phyloP scores from a whole-genome alignment of 1,284 basidiomycete species.

The Leccinum griseonigrum region DNA sequence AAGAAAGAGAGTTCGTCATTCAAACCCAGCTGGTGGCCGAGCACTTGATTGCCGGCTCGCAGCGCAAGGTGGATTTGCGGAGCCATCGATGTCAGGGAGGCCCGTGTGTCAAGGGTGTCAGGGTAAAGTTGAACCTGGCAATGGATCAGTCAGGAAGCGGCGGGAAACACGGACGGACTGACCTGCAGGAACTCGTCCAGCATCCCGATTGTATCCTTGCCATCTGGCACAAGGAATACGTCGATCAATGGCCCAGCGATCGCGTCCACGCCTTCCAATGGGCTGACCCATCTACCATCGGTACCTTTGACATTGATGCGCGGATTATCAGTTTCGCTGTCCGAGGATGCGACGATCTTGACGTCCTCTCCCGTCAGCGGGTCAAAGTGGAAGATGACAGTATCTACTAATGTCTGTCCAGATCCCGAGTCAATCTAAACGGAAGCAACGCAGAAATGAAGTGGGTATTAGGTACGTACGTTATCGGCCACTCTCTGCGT shows the following conservation, averaged over 20 bases:
- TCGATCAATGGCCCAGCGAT: conserved; percentile 59
- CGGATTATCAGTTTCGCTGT: not conserved
- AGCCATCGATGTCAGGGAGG: conserved; percentile 42
- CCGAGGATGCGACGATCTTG: conserved; percentile 19
- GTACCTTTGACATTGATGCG: conserved; percentile 6
- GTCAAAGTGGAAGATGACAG: conserved; percentile 77
- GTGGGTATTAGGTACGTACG: conserved; percentile 39
- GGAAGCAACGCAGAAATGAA: not conserved
- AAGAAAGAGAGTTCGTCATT: conserved; percentile 44
- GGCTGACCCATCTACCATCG: conserved; percentile 16
- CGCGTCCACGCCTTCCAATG: conserved; percentile 55
- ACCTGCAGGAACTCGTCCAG: conserved; percentile 71
- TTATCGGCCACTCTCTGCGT: conserved; percentile 59
- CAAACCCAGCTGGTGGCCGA: conserved; percentile 54
- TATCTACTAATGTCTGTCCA: conserved; percentile 49
- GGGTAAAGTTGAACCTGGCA: conserved; percentile 64
- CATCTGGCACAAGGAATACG: conserved; percentile 49
- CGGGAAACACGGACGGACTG: not conserved
- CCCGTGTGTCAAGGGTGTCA: conserved; percentile 43
- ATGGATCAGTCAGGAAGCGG: not conserved
- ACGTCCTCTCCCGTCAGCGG: conserved; percentile 72
- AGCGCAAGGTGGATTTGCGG: conserved; percentile 55
- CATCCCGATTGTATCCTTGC: conserved; percentile 51
- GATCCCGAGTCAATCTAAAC: conserved; percentile 11
- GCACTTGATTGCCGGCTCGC: conserved; percentile 46